These are phyloP conservation scores for Helicocarpus griseus DNA, from an alignment of 2,329 filamentous ascomycete species.

Conservation along the genomic window DNA sequence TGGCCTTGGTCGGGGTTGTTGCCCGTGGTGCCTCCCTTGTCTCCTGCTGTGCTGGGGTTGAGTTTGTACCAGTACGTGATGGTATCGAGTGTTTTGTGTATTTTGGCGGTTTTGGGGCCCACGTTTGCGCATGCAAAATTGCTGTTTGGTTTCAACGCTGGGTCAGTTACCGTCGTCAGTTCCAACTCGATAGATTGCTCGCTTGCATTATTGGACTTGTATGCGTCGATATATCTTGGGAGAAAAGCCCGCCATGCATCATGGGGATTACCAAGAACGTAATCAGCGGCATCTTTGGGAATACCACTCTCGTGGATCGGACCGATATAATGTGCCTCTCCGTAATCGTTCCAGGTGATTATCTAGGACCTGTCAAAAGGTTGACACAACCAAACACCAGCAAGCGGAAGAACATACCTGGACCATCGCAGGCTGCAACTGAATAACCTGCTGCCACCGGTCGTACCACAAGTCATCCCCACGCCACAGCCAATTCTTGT, in stretches of 20 bases:
- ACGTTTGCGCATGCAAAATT: too few species aligned
- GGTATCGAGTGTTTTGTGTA: conserved; percentile 15
- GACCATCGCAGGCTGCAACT: conserved; percentile 43
- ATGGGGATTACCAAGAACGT: conserved; percentile 41
- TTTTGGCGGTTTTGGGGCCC: too few species aligned
- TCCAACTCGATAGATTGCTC: conserved; percentile 13
- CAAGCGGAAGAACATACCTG: conserved; percentile 25
- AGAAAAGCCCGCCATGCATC: conserved; percentile 41
- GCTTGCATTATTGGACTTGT: conserved; percentile 36
- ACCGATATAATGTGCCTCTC: conserved; percentile 50
- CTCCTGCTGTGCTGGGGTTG: conserved; percentile 23
- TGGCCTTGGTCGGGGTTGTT: conserved; percentile 25
- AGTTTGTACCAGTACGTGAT: conserved; percentile 27
- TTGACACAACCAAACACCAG: not conserved
- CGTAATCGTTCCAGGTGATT: conserved; percentile 53
- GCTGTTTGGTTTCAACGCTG: conserved; percentile 9
- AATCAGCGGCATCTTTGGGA: conserved; percentile 40
- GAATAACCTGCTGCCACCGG: conserved; percentile 47
- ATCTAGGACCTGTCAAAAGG: conserved; percentile 29
- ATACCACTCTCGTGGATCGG: conserved; percentile 39
- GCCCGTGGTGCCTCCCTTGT: conserved; percentile 23
- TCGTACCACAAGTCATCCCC: conserved; percentile 54
- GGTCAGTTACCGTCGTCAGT: not conserved
- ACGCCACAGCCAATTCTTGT: conserved; percentile 55
- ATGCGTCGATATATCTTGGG: conserved; percentile 43